Evolutionary conservation across 2,329 filamentous ascomycete species (phyloP), one percentile per base, ranked within the genome.

Genomic region (Trichoderma semiorbis): DNA sequence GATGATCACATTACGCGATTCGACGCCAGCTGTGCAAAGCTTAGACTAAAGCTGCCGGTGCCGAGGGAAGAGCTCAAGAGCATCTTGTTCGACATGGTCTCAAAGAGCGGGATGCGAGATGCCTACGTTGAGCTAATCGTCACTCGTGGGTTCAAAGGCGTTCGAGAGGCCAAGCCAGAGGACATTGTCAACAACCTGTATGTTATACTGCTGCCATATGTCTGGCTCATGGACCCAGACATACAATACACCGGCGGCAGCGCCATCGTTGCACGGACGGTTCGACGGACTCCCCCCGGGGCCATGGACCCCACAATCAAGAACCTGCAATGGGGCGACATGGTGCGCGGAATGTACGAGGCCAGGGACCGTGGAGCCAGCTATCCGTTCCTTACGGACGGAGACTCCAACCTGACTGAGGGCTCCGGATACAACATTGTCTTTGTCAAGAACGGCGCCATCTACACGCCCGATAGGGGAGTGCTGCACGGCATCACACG

Each of bases 291-390:
- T 12, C 66, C 66, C 5, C 66, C 66, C 3, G 66, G 66, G 10
- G 66, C 66, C 26, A 69, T 69, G 66, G 66, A 69, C 32, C 66
- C 66, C n/a, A 69, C 55, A 28, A 28, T 69, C 32, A 69, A 69
- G 55, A 69, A 69, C 55, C 36, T 69, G 6, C 66, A 69, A 61
- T 69, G 66, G 66, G 66, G 66, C 28, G 66, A 69, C 55, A 69
- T 69, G 66, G 66, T 69, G 26, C 66, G 66, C 36, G 66, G 66
- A 24, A 69, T 69, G 66, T 34, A 69, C 10, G 66, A 69, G 12
- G 66, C 66, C 14, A 60, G 16, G 26, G 66, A 69, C 4, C 66
- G 66, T 32, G 66, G 66, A 34, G 66, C 66, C 36, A 32, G 28
- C n/a, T 69, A 69, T 50, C 66, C 66, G 18, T 32, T 69, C 12